These are phyloP conservation scores for Marasmius sp. DNA, from an alignment of 1,284 basidiomycete genomes.

Conservation along the genomic window DNA sequence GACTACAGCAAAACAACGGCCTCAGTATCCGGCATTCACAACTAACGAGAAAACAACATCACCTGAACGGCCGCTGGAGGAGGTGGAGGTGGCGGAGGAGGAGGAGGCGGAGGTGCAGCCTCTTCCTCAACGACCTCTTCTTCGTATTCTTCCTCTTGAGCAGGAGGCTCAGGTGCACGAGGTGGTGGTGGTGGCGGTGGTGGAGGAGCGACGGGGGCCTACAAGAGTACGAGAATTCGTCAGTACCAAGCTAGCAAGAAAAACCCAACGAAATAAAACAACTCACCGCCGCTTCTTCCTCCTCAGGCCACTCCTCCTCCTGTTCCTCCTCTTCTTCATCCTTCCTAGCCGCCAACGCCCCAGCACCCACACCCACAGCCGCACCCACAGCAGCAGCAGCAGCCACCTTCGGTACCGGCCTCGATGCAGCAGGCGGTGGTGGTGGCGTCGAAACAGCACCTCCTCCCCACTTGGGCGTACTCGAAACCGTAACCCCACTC, in stretches of 20 bases:
- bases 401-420: conserved; percentile 29
- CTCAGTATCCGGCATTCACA: conserved; percentile 21
- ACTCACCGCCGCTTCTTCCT: conserved; percentile 34
- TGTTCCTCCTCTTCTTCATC: conserved; percentile 33
- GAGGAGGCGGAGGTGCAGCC: conserved; percentile 24
- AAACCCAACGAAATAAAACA: too few relatives aligned
- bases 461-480: conserved; percentile 31
- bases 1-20: too few relatives aligned
- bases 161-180: conserved; percentile 18
- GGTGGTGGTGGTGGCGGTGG: conserved; percentile 27
- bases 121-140: not conserved
- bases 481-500: conserved; percentile 14
- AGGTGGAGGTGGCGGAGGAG: conserved; percentile 31
- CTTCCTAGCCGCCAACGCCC: conserved; percentile 24
- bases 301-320: conserved; percentile 29
- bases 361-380: conserved; percentile 33
- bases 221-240: conserved; percentile 11
- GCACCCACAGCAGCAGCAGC: conserved; percentile 34
- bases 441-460: not conserved
- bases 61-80: conserved; percentile 21
- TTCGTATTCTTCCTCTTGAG: not conserved
- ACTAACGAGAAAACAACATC: conserved; percentile 9
- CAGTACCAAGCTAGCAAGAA: not conserved
- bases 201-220: conserved; percentile 31
- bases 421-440: conserved; percentile 27